These are phyloP conservation scores for Hypericum androsaemum DNA, from an alignment of 345 rosid genomes.

Conservation along the genomic window DNA sequence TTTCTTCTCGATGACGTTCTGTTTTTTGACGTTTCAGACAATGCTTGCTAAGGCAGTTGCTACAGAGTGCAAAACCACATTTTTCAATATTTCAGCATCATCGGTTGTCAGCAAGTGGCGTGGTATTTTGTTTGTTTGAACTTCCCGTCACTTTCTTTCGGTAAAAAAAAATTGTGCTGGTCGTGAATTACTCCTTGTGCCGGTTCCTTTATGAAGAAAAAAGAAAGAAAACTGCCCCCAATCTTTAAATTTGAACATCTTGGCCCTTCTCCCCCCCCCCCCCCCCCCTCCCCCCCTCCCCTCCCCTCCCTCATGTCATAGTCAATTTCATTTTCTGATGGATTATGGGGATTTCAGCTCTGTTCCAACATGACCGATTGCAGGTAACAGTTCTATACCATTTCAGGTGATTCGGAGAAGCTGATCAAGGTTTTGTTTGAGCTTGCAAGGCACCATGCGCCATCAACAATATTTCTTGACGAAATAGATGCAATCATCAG, in stretches of 20 bases:
- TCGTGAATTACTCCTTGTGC: no score
- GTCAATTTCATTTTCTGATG: no score
- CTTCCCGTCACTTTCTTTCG: no score
- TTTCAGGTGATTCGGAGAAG: slow-evolving; percentile 95
- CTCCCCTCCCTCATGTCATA: neutral
- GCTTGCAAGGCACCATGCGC: slow-evolving; percentile 95
- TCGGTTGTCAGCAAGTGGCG: slow-evolving; percentile 99
- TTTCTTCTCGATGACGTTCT: slow-evolving; percentile 7
- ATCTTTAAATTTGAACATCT: neutral
- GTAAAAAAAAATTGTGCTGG: no score
- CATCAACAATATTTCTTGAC: slow-evolving; percentile 92
- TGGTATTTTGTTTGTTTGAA: slow-evolving; percentile 30
- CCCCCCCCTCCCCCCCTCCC: neutral
- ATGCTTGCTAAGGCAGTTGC: slow-evolving; percentile 99
- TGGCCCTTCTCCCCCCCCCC: neutral
- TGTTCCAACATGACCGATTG: no score
- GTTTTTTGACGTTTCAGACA: slow-evolving; percentile 44
- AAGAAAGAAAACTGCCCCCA: neutral
- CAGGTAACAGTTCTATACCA: slow-evolving; percentile 2
- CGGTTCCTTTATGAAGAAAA: no score
- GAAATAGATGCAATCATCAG: slow-evolving; percentile 96
- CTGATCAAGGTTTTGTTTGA: slow-evolving; percentile 85
- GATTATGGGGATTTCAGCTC: no score
- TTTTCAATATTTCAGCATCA: slow-evolving; percentile 96
- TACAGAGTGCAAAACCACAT: slow-evolving; percentile 94